phyloP scores from a whole-genome alignment of 179 eudicot species.

The Actinidia chinensis region DNA sequence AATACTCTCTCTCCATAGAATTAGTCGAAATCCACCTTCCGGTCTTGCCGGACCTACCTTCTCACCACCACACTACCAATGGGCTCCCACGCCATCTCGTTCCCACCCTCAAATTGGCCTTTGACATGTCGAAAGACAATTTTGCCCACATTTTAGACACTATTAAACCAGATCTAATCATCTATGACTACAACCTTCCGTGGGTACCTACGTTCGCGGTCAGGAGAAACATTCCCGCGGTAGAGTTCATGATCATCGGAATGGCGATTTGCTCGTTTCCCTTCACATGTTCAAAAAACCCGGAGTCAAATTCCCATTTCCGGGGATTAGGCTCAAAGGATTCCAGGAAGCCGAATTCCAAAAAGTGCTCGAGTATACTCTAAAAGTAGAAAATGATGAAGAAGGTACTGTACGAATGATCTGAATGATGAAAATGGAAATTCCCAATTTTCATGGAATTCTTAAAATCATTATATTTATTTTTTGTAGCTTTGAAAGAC shows the following conservation, averaged over 20 bases:
- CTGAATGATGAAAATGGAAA: too few relatives aligned
- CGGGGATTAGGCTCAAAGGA: neutral
- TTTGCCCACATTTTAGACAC: neutral
- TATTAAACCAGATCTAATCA: neutral
- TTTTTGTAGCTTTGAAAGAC: too few relatives aligned
- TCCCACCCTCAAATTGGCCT: constrained; percentile 1
- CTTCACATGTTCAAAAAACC: neutral
- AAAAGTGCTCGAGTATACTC: neutral
- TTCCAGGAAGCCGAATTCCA: neutral
- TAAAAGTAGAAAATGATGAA: neutral
- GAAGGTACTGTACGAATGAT: neutral
- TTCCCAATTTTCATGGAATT: too few relatives aligned
- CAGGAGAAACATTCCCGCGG: neutral
- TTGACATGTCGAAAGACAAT: neutral
- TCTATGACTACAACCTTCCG: neutral
- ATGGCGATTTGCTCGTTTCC: neutral
- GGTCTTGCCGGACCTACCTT: constrained; percentile 22
- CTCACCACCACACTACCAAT: constrained; percentile 34
- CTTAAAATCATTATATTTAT: too few relatives aligned
- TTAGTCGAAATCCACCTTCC: constrained; percentile 31
- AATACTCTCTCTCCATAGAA: constrained; percentile 13
- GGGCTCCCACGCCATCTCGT: constrained; percentile 31
- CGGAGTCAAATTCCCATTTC: neutral
- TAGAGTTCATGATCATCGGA: neutral
- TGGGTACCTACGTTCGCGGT: neutral